These are phyloP conservation scores for Penicillium fimorum DNA, from an alignment of 495 filamentous ascomycete species.

Conservation along the genomic window DNA sequence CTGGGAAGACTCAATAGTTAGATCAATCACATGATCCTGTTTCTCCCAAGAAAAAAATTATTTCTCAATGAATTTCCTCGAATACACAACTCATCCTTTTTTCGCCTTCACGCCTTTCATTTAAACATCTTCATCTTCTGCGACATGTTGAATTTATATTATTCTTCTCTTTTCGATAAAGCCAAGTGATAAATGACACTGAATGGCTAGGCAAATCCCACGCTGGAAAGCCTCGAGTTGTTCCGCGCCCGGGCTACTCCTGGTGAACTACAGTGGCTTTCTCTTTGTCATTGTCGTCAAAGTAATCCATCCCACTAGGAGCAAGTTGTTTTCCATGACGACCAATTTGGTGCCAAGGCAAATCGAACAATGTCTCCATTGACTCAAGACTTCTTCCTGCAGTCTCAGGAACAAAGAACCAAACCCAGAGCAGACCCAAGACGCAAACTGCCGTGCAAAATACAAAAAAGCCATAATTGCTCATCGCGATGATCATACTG, in stretches of 20 bases:
- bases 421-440: constrained; percentile 49
- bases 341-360: constrained; percentile 57
- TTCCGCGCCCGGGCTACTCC: neutral
- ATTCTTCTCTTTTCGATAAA: neutral
- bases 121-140: no score
- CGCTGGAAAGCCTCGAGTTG: neutral
- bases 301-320: neutral
- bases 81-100: no score
- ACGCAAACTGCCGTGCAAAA: constrained; percentile 55
- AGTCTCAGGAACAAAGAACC: constrained; percentile 28
- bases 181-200: neutral
- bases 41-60: no score
- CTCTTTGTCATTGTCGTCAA: neutral
- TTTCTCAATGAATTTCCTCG: no score
- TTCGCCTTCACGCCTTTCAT: no score
- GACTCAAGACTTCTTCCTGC: constrained; percentile 18
- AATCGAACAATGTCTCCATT: constrained; percentile 57
- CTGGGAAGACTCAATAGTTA: neutral
- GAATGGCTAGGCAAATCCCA: no score
- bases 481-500: constrained; percentile 51
- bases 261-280: neutral
- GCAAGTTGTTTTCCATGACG: constrained; percentile 33
- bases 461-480: constrained; percentile 49
- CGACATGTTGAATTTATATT: no score
- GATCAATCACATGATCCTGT: no score